Base-by-base conservation (phyloP, 345 rosid genomes). In the Melastoma malabathricum region DNA sequence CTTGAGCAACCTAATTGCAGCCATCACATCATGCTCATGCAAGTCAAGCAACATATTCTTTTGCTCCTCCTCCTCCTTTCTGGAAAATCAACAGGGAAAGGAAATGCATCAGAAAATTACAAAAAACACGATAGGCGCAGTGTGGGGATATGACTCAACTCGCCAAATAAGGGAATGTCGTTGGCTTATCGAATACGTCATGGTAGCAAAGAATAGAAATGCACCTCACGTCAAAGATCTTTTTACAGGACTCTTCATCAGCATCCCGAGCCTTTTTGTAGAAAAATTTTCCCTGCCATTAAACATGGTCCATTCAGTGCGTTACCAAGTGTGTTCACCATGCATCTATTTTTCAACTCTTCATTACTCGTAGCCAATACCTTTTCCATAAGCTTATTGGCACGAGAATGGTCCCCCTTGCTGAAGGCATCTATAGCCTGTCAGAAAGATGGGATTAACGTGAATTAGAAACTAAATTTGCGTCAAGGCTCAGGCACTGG, bases 391-490 rank as follows among this genome's bases (percentile, higher is more conserved):
- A 75, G 69, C 66, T 68, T 73, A 67, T 55, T 52, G 18, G 82
- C 75, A 50, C 34, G 68, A 52, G 17, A 75, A 25, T 46, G 44
- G 41, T 81, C 75, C 44, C 68, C 82, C 14, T 57, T 66, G 0
- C 59, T 59, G 46, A 75, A 75, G 53, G 88, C 75, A 48, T 59
- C 63, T 44, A 62, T 59, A 43, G 84, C 84, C 88, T 81, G 75
- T 25, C 51, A 68, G 58, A 51, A 18, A 51, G 41, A 29, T 49
- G 34, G 31, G 27, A 25, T 48, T 34, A 20, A 60, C 39, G 18
- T 52, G 38, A 18, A 69, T 34, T 22, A 23, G 6, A 51, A 18
- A 17, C 16, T 38, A 13, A 51, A 15, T 19, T 25, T 20, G 43
- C 29, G n/a, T 25, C 29, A 13, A 29, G 44, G 44, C 15, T 46